Evolutionary conservation across 768 basidiomycete species (phyloP).

Genomic region (Multifurca ochricompacta): DNA sequence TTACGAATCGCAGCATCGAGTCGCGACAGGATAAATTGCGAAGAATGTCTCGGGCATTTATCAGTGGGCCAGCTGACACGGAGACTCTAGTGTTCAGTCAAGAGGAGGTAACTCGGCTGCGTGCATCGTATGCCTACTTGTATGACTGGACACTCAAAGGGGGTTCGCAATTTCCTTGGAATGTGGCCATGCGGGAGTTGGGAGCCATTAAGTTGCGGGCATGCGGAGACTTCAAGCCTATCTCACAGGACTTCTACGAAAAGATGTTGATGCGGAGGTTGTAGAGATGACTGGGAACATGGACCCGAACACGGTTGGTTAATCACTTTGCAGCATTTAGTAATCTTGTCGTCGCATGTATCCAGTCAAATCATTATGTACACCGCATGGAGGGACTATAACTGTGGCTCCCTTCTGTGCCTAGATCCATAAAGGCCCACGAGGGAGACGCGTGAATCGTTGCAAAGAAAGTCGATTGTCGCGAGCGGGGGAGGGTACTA

Average conservation of each 20-base stretch:
- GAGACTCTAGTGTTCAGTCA: constrained; percentile 24
- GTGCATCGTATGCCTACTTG: constrained; percentile 46
- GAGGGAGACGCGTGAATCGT: not conserved
- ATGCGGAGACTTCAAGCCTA: constrained; percentile 33
- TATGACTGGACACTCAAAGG: constrained; percentile 27
- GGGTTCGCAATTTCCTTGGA: constrained; percentile 41
- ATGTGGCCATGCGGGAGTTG: constrained; percentile 48
- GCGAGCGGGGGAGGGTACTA: constrained; percentile 2
- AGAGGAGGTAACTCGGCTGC: constrained; percentile 31
- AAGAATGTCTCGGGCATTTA: constrained; percentile 36
- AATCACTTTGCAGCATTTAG: not conserved
- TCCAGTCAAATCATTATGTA: not conserved
- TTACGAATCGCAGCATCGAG: constrained; percentile 37
- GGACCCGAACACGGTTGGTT: not conserved
- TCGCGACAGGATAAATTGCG: constrained; percentile 42
- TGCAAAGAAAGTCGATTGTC: constrained; percentile 1
- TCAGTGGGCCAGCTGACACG: constrained; percentile 26
- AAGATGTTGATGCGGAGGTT: constrained; percentile 24
- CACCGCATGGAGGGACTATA: too few species aligned
- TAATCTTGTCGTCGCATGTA: not conserved
- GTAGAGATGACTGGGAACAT: not conserved
- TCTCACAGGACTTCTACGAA: constrained; percentile 39
- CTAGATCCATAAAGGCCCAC: too few species aligned
- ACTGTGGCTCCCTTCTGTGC: too few species aligned
- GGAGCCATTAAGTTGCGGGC: constrained; percentile 45